phyloP scores from a whole-genome alignment of 495 filamentous ascomycete species.

The Amniculicola lignicola region DNA sequence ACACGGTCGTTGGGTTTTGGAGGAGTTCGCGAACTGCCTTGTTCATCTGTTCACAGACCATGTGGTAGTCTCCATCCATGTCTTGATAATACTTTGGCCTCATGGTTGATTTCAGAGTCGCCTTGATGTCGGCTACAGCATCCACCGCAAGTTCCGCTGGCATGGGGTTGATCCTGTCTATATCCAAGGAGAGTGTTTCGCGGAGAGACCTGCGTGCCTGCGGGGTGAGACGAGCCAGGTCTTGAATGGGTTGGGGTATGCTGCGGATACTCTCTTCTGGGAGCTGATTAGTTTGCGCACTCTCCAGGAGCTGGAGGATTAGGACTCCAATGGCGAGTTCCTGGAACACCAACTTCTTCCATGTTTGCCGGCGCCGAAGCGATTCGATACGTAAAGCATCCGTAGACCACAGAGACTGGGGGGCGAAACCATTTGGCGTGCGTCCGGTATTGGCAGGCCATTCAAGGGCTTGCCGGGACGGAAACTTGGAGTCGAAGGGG shows the following conservation, averaged over 20 bases:
- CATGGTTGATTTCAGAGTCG: neutral
- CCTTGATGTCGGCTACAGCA: neutral
- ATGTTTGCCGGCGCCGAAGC: conserved; percentile 14
- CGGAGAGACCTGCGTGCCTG: no score
- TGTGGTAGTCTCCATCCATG: conserved; percentile 25
- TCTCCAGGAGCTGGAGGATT: conserved; percentile 15
- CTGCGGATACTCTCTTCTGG: neutral
- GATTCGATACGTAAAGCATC: conserved; percentile 24
- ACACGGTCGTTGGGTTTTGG: neutral
- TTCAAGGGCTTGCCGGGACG: conserved; percentile 1
- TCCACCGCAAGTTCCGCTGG: neutral
- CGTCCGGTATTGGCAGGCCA: conserved; percentile 39
- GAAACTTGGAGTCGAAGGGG: conserved; percentile 17
- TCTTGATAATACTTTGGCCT: conserved; percentile 35
- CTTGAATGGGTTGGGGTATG: neutral
- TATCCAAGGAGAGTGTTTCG: no score
- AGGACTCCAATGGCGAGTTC: conserved; percentile 34
- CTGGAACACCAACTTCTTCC: conserved; percentile 36
- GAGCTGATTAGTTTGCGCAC: neutral
- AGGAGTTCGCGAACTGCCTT: conserved; percentile 15
- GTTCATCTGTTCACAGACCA: conserved; percentile 31
- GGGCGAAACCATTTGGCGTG: conserved; percentile 31
- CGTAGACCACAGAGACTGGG: conserved; percentile 39
- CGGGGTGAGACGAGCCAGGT: neutral
- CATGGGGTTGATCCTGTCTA: neutral